A percentile compares a stretch with the other conserved stretches of the same genome.
Evolutionary conservation across 306 rosid genomes (phyloP).

Genomic region (Phaseolus lunatus): DNA sequence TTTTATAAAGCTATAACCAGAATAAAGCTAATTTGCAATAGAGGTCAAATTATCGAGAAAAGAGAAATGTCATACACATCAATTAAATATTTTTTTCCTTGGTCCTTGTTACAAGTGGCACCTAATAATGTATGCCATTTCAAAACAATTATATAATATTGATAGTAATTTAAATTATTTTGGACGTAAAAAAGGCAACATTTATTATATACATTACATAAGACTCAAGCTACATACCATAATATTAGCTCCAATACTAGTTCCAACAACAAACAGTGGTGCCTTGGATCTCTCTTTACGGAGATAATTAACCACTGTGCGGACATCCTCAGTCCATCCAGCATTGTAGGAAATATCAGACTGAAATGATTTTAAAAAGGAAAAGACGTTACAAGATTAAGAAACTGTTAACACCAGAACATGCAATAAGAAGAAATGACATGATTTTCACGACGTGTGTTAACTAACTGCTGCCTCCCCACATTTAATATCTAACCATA

Average conservation of each 20-base stretch:
- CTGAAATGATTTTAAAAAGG: slow-evolving; percentile 58
- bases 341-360: slow-evolving; percentile 95
- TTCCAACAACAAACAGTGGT: slow-evolving; percentile 85
- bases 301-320: slow-evolving; percentile 67
- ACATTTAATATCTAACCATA: not conserved
- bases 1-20: too few species aligned
- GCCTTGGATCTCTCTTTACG: slow-evolving; percentile 69
- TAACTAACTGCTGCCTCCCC: slow-evolving; percentile 14
- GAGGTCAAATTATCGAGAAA: slow-evolving; percentile 7
- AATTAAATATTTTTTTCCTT: not conserved
- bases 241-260: slow-evolving; percentile 92
- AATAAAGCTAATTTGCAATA: not conserved
- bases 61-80: not conserved
- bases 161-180: not conserved
- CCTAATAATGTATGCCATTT: slow-evolving; percentile 21
- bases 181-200: not conserved
- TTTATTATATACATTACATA: slow-evolving; percentile 27
- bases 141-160: not conserved
- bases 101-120: not conserved
- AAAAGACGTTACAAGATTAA: slow-evolving; percentile 13
- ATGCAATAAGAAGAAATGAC: slow-evolving; percentile 18
- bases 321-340: slow-evolving; percentile 94
- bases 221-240: slow-evolving; percentile 61
- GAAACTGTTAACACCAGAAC: slow-evolving; percentile 22
- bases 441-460: not conserved